Percentiles rank a stretch among this genome's conserved stretches.
Evolutionary conservation across 2,329 filamentous ascomycete species (phyloP).

Genomic region (Talaromyces marneffei): DNA sequence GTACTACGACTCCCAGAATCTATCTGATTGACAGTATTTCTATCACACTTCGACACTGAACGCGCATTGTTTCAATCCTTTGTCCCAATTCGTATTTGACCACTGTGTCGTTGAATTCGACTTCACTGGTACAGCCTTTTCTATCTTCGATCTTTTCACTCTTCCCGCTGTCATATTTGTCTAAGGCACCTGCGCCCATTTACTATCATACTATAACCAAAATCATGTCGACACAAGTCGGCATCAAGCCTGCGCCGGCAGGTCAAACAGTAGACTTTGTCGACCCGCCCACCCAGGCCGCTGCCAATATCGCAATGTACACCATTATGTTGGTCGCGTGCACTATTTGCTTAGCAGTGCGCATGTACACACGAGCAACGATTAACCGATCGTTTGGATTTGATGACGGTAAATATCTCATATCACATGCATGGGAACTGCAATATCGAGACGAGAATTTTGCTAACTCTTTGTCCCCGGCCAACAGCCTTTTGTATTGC

Average conservation of each 20-base stretch:
- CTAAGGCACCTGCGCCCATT: too few species aligned
- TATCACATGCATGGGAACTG: neutral
- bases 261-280: neutral
- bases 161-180: neutral
- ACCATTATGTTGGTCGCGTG: neutral
- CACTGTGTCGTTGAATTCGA: neutral
- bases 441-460: neutral
- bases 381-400: conserved; percentile 1
- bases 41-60: neutral
- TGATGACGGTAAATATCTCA: neutral
- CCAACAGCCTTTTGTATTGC: neutral
- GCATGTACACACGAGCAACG: neutral
- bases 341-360: neutral
- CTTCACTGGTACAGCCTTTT: neutral
- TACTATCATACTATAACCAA: neutral
- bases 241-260: neutral
- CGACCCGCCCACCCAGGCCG: neutral
- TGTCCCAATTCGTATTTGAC: neutral
- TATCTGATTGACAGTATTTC: neutral
- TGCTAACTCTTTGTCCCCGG: neutral
- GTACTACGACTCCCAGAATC: neutral
- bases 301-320: conserved; percentile 4
- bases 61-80: neutral
- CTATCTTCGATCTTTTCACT: neutral
- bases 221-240: neutral